Base-by-base conservation (phyloP, 1,139 yeast species). In the Geotrichum reessii region DNA sequence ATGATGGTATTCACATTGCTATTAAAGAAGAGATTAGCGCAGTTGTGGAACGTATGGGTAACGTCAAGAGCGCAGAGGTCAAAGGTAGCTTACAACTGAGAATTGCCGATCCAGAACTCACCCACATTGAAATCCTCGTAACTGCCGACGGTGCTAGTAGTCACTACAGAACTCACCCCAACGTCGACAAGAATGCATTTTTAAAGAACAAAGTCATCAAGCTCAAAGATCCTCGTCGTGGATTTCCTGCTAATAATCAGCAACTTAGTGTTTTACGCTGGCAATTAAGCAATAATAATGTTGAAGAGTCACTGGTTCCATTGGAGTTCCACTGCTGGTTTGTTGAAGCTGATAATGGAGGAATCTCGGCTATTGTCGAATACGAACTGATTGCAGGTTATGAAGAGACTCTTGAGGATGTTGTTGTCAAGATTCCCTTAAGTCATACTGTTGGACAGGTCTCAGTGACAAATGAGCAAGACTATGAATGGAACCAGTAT, bases 121-220 rank as follows among this genome's bases (percentile, higher is more conserved):
- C 95, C 22, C 81, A 81, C 64, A 81, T 90, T 60, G 83, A 82
- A 70, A 79, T 92, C 60, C 71, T 83, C 62, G 78, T 92, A 63
- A 71, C 77, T 53, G 77, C 84, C 47, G 78, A 73, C 52, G 78
- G 77, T 56, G 74, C 77, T 50, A 72, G 77, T 21, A 62, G 77
- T 42, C 93, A 86, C 70, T 93, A 83, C 78, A 92, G 92, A 73
- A 90, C 98, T 31, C 97, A 93, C 76, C 99, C 99, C 63, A 91
- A 92, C 71, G 95, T 93, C 64, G 97, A 93, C 76, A 86, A 89
- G 70, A 77, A 77, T 53, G 74, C 82, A 67, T 93, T 92, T 73
- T 78, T 81, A 52, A 72, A 79, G 25, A 73, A 78, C 33, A 78
- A 81, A 63, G 74, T 81, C 49, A 84, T 93, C 69, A 86, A 87